Conservation (phyloP, 495 filamentous ascomycete genomes). For the Neurospora cerealis region DNA sequence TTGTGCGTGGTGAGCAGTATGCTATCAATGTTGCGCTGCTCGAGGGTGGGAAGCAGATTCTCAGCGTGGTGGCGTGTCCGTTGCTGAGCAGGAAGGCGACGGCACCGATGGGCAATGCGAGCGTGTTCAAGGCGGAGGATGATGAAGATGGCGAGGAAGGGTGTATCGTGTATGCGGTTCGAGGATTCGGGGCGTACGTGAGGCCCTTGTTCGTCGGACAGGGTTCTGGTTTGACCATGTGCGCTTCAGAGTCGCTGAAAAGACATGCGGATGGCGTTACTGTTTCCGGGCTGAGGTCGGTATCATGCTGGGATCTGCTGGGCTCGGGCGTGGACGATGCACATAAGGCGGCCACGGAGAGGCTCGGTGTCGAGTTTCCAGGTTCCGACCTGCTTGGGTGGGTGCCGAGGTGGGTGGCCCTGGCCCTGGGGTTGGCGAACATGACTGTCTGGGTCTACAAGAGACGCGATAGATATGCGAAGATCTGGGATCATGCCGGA, state of each 20-base stretch:
- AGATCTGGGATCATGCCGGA: conserved; percentile 65
- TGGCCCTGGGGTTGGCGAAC: conserved; percentile 51
- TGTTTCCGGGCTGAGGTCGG: conserved; percentile 25
- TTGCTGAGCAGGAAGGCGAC: conserved; percentile 37
- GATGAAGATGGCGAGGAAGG: conserved; percentile 21
- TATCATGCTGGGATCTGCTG: conserved; percentile 29
- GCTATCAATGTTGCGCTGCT: conserved; percentile 39
- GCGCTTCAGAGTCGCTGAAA: conserved; percentile 7
- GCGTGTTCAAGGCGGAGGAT: conserved; percentile 39
- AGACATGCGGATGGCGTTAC: conserved; percentile 20
- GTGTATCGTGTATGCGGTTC: conserved; percentile 45
- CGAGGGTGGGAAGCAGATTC: conserved; percentile 23
- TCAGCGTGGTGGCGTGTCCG: conserved; percentile 46
- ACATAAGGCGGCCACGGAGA: conserved; percentile 35
- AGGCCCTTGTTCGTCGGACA: conserved; percentile 27
- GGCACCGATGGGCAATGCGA: conserved; percentile 25
- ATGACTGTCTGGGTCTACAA: conserved; percentile 53
- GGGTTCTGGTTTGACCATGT: conserved; percentile 3
- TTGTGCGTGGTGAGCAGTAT: conserved; percentile 53
- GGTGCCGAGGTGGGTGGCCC: conserved; percentile 53
- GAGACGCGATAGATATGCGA: conserved; percentile 39
- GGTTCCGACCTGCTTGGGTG: conserved; percentile 50
- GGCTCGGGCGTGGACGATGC: conserved; percentile 35
- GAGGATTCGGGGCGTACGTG: conserved; percentile 45
- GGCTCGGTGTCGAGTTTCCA: conserved; percentile 38